phyloP scores from a whole-genome alignment of 208 protist genomes.

The Crithidia acanthocephali region DNA sequence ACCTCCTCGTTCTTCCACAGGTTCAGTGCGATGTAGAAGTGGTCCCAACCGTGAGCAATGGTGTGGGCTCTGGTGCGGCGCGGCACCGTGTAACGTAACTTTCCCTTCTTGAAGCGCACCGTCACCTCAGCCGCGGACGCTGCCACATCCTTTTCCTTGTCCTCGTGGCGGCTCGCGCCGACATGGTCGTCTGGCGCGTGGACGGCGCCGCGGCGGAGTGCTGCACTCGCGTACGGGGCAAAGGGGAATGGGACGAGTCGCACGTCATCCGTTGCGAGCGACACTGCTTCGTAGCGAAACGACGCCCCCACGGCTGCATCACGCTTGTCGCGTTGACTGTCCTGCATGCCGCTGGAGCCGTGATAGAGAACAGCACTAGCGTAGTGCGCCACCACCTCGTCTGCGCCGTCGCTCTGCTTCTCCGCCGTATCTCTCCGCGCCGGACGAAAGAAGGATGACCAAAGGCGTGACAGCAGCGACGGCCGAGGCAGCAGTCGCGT shows the following conservation, averaged over 20 bases:
- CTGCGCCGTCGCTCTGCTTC: too few species aligned
- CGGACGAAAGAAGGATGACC: background rate
- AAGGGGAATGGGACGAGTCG: constrained; percentile 30
- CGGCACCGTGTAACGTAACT: constrained; percentile 40
- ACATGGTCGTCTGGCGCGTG: background rate
- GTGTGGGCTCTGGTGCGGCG: constrained; percentile 14
- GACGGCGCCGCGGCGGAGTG: background rate
- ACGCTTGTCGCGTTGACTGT: background rate
- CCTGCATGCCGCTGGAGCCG: background rate
- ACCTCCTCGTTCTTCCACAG: constrained; percentile 73
- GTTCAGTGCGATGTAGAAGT: constrained; percentile 80
- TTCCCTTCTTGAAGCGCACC: constrained; percentile 25
- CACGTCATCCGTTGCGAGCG: constrained; percentile 18
- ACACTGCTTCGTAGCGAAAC: background rate
- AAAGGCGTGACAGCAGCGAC: background rate
- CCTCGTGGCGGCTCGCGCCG: background rate
- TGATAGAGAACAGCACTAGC: background rate
- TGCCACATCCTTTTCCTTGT: background rate
- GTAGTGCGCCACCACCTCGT: constrained; percentile 19
- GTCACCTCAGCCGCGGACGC: background rate
- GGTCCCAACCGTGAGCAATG: constrained; percentile 60
- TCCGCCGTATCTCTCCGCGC: background rate
- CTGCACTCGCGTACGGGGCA: background rate
- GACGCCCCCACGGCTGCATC: background rate
- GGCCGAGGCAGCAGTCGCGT: background rate